phyloP scores from a whole-genome alignment of 2,329 filamentous ascomycete species.

The Paracamarosporium sp. region DNA sequence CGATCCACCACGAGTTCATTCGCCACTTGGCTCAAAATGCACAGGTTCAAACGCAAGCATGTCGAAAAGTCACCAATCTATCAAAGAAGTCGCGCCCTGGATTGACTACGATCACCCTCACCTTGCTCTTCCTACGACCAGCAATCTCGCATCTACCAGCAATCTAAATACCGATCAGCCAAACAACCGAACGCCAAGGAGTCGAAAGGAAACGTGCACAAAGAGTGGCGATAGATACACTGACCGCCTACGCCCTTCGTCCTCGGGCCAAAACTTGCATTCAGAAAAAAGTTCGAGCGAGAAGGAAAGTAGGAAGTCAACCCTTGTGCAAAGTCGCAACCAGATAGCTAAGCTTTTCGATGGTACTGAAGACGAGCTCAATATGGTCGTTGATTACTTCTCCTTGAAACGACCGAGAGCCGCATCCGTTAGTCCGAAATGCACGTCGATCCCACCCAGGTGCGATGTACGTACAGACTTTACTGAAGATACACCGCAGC shows the following conservation, averaged over 20 bases:
- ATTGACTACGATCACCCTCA: constrained; percentile 19
- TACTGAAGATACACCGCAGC: constrained; percentile 1
- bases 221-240: constrained; percentile 7
- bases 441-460: neutral
- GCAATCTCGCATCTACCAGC: neutral
- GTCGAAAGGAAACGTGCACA: neutral
- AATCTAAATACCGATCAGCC: neutral
- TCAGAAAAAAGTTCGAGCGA: neutral
- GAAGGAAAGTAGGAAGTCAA: constrained; percentile 17
- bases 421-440: neutral
- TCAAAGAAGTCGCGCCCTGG: constrained; percentile 34
- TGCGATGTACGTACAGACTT: constrained; percentile 6
- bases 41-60: constrained; percentile 18
- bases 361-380: constrained; percentile 11
- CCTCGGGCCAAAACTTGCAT: neutral
- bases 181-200: neutral
- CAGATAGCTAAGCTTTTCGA: constrained; percentile 31
- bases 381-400: constrained; percentile 6
- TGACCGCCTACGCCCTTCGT: neutral
- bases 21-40: neutral
- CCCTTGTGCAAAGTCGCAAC: constrained; percentile 18
- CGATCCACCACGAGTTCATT: neutral
- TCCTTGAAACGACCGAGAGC: neutral
- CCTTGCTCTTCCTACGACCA: neutral
- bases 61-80: constrained; percentile 13